Evolutionary conservation across 805 yeast genomes (phyloP).

Genomic region (Metschnikowia borealis): DNA sequence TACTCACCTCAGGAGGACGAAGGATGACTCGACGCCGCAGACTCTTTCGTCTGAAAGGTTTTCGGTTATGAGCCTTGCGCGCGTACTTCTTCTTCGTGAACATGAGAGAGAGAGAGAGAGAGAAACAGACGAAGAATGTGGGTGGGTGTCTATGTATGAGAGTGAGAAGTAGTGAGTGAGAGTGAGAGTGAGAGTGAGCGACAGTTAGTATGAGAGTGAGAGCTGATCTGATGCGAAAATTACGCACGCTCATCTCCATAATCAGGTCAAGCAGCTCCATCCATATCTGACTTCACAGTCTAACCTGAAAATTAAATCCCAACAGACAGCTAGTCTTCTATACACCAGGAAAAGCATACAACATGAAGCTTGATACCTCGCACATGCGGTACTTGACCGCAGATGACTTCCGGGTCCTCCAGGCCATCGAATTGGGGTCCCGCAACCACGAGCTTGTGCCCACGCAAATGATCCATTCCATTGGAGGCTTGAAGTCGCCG

Average conservation of each 20-base stretch:
- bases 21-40: constrained; percentile 4
- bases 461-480: constrained; percentile 70
- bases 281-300: too few species aligned
- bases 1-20: constrained; percentile 4
- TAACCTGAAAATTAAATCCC: too few species aligned
- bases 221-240: background rate
- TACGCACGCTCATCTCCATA: background rate
- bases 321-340: too few species aligned
- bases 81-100: constrained; percentile 12
- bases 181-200: background rate
- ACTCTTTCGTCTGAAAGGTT: constrained; percentile 7
- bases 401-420: constrained; percentile 86
- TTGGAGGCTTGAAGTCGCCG: constrained; percentile 71
- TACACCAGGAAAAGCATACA: too few species aligned
- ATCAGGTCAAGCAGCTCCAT: too few species aligned
- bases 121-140: too few species aligned
- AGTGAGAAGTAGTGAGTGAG: background rate
- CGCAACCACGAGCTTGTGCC: constrained; percentile 95
- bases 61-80: constrained; percentile 8
- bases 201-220: background rate
- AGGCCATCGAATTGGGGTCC: constrained; percentile 88
- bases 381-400: constrained; percentile 90
- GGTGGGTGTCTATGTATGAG: too few species aligned
- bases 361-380: constrained; percentile 87
- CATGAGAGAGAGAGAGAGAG: constrained; percentile 6